A percentile compares a stretch with the other conserved stretches of the same genome.
Evolutionary conservation across 225 moss, liverwort and hornwort genomes (phyloP).

Genomic region (Marchantia paleacea): DNA sequence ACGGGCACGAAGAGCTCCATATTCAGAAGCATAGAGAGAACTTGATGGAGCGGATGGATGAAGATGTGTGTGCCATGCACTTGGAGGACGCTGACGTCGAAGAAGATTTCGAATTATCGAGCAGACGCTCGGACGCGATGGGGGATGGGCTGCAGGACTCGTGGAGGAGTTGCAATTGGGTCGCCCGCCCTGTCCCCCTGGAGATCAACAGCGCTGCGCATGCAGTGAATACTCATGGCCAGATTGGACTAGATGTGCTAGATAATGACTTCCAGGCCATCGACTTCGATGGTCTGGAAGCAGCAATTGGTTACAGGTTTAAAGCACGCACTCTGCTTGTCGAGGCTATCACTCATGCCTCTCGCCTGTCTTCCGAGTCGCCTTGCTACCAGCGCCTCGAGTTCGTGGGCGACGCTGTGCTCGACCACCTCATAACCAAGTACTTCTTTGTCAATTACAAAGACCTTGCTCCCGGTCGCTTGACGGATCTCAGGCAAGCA

Average conservation of each 20-base stretch:
- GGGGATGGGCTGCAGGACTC: not conserved
- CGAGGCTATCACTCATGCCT: slow-evolving; percentile 79
- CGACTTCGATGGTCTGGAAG: slow-evolving; percentile 54
- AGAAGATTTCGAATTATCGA: not conserved
- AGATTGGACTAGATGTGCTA: slow-evolving; percentile 3
- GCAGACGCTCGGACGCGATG: not conserved
- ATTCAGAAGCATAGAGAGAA: not conserved
- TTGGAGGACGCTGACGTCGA: slow-evolving; percentile 1
- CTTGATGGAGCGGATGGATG: not conserved
- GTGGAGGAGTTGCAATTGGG: not conserved
- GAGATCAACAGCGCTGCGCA: not conserved
- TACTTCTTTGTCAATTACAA: slow-evolving; percentile 69
- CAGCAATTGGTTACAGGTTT: slow-evolving; percentile 60
- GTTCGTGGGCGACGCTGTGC: slow-evolving; percentile 78
- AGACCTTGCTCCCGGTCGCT: slow-evolving; percentile 68
- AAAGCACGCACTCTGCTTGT: slow-evolving; percentile 63
- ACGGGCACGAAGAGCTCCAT: not conserved
- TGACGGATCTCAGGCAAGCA: slow-evolving; percentile 76
- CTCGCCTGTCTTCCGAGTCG: slow-evolving; percentile 71
- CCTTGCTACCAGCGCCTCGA: slow-evolving; percentile 77
- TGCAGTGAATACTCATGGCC: not conserved
- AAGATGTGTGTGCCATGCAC: not conserved
- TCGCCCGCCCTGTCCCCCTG: not conserved
- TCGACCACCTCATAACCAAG: slow-evolving; percentile 67
- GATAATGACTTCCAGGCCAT: slow-evolving; percentile 22